Percentiles rank a stretch among this genome's conserved stretches.
phyloP scores from a whole-genome alignment of 176 grass and related monocot genomes.

The Tillandsia fasciculata region DNA sequence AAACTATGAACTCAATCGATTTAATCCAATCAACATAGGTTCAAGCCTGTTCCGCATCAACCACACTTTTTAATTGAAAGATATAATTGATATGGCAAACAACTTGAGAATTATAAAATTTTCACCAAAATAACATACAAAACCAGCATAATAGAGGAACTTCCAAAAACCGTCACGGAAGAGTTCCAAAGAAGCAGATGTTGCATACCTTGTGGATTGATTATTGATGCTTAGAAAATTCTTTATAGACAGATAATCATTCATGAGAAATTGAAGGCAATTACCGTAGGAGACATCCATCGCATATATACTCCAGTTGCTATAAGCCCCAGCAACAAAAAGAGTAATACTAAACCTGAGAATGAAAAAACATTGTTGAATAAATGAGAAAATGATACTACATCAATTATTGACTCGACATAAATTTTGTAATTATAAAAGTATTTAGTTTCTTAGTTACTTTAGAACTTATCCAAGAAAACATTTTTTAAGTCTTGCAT shows the following conservation, averaged over 20 bases:
- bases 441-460: neutral
- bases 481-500: too few relatives aligned
- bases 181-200: too few relatives aligned
- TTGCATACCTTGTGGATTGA: neutral
- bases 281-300: conserved; percentile 69
- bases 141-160: too few relatives aligned
- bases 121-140: too few relatives aligned
- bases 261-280: neutral
- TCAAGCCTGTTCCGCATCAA: too few relatives aligned
- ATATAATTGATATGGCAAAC: too few relatives aligned
- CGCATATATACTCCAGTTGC: conserved; percentile 35
- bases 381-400: conserved; percentile 3
- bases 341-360: conserved; percentile 60
- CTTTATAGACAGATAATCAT: neutral
- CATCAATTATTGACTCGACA: neutral
- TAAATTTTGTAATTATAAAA: neutral
- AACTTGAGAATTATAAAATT: too few relatives aligned
- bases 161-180: too few relatives aligned
- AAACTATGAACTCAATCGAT: too few relatives aligned
- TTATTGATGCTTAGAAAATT: conserved; percentile 1
- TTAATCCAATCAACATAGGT: too few relatives aligned
- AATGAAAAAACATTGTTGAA: neutral
- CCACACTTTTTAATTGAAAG: too few relatives aligned
- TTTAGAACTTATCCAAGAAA: too few relatives aligned
- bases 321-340: conserved; percentile 39